phyloP scores from a whole-genome alignment of 306 rosid species.

The Biancaea sappan region DNA sequence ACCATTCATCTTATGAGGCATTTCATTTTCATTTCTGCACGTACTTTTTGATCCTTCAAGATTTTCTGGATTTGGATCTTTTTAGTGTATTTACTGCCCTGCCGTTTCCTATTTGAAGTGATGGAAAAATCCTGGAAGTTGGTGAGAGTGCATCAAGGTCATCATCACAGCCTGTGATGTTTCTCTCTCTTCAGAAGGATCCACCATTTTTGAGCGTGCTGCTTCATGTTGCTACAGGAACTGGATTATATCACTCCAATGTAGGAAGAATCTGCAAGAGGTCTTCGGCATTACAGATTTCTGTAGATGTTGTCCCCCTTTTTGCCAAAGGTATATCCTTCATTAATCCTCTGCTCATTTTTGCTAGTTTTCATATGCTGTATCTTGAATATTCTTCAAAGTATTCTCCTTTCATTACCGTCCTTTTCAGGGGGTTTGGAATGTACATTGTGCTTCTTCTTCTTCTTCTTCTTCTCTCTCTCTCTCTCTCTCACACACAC shows the following conservation, averaged over 20 bases:
- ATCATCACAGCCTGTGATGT: neutral
- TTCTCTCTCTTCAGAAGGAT: neutral
- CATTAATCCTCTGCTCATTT: neutral
- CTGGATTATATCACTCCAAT: conserved; percentile 24
- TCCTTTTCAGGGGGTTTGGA: neutral
- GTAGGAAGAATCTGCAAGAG: conserved; percentile 26
- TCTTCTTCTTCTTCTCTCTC: no score
- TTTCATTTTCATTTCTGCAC: conserved; percentile 28
- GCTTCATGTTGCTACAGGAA: conserved; percentile 6
- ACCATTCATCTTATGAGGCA: neutral
- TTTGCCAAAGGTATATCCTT: conserved; percentile 24
- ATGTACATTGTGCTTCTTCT: neutral
- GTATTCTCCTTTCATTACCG: conserved; percentile 20
- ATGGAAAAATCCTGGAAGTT: neutral
- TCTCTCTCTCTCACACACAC: no score
- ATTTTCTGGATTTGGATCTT: neutral
- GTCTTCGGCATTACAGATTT: conserved; percentile 33
- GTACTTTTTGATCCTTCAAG: conserved; percentile 12
- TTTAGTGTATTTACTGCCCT: neutral
- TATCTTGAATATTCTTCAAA: neutral
- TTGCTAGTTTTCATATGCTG: conserved; percentile 12
- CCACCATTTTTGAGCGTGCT: neutral
- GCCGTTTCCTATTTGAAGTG: neutral
- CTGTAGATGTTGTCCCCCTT: conserved; percentile 18
- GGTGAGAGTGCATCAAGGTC: neutral